Evolutionary conservation across 2,329 filamentous ascomycete species (phyloP), one percentile per base, ranked within the genome.

Genomic region (Penicillium sumatraense): DNA sequence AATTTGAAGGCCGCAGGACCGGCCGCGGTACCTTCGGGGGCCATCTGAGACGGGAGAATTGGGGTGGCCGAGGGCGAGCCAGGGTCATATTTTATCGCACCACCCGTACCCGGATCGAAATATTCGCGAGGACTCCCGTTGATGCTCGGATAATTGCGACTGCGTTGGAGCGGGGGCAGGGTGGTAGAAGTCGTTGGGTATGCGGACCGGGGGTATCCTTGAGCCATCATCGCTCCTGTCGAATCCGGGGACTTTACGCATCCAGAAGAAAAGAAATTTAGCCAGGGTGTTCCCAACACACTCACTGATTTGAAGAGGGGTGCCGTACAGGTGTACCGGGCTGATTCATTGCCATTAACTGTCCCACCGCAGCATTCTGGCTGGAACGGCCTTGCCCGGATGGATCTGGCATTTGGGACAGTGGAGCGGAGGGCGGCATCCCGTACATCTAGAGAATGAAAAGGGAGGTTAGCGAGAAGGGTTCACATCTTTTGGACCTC

Each of bases 301-400:
- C 54, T 63, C 61, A 68, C 59, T 60, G 60, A 56, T 57, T 64
- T 51, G 61, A 54, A 57, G 59, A 62, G 59, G 62, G 60, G 62
- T 66, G 63, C 60, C 70, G 65, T 74, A 74, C 71, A 69, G 72
- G 72, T 56, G 72, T 74, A 45, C 69, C 68, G 57, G 71, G 68
- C 57, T 68, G 69, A 53, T 73, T 74, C 64, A 73, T 70, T 57
- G 70, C 66, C 56, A 70, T 70, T 44, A 74, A 44, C 42, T 71
- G 68, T 58, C 72, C 71, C 67, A 74, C 71, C 10, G 70, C 64
- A 18, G 71, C 71, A 58, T 74, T 71, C 44, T 74, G 72, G 57
- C 65, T 69, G 26, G 68, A 57, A 46, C 71, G 70, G 47, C 60
- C 58, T 50, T 72, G 69, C 35, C 64, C 62, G n/a, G 63, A 63